Evolutionary conservation across 208 protist genomes (phyloP).

Genomic region (Trypanosoma vivax): DNA sequence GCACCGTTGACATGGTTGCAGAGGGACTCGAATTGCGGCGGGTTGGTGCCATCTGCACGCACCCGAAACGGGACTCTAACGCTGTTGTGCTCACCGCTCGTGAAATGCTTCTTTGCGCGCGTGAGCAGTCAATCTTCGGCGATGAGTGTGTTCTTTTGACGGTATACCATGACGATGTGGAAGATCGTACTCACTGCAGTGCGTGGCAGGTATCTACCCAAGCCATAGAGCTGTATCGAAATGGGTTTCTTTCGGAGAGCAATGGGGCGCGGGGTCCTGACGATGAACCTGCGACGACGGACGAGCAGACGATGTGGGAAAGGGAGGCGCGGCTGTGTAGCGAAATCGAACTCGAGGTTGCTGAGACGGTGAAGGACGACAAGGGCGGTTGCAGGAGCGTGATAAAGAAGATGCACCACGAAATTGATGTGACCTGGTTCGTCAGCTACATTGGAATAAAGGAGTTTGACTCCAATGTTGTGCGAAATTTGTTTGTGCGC

Average conservation of each 20-base stretch:
- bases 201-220: conserved; percentile 86
- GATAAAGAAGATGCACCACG: conserved; percentile 47
- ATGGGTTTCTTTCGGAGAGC: conserved; percentile 61
- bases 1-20: conserved; percentile 50
- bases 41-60: conserved; percentile 79
- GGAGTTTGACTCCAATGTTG: conserved; percentile 69
- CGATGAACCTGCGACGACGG: too few relatives aligned
- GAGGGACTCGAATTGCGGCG: conserved; percentile 58
- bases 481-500: conserved; percentile 82
- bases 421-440: conserved; percentile 84
- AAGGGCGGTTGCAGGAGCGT: conserved; percentile 57
- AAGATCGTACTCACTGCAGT: conserved; percentile 44
- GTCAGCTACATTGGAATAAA: conserved; percentile 83
- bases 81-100: conserved; percentile 30
- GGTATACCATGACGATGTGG: conserved; percentile 37
- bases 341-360: conserved; percentile 61
- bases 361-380: conserved; percentile 63
- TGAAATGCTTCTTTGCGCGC: conserved; percentile 74
- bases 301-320: conserved; percentile 17
- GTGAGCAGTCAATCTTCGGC: conserved; percentile 77
- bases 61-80: conserved; percentile 45
- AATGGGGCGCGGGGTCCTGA: too few relatives aligned
- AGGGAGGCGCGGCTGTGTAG: too few relatives aligned
- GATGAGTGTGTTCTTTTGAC: conserved; percentile 87
- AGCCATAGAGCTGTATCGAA: conserved; percentile 74